Conservation (phyloP, 495 filamentous ascomycete genomes). For the Daldinia loculata region DNA sequence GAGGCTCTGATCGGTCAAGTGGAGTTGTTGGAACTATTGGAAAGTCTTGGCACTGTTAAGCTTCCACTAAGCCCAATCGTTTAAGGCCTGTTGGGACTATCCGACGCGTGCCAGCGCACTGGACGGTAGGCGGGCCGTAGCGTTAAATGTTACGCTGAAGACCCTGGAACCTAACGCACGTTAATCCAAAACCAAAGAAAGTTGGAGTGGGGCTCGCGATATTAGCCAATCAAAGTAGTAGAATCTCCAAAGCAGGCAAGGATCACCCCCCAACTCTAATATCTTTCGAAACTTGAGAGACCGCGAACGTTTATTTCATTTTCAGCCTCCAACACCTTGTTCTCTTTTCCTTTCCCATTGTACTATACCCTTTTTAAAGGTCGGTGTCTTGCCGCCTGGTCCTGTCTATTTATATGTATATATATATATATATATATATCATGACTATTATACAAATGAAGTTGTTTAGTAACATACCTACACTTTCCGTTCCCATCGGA, state of each 20-base stretch:
- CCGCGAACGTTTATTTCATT: slow-evolving; percentile 18
- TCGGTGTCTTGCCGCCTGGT: background rate
- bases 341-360: background rate
- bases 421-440: background rate
- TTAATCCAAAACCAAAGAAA: slow-evolving; percentile 6
- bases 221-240: background rate
- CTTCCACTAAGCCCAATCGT: slow-evolving; percentile 1
- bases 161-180: background rate
- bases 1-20: background rate
- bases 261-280: slow-evolving; percentile 19
- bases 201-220: background rate
- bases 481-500: background rate
- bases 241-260: background rate
- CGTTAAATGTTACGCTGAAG: slow-evolving; percentile 1
- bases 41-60: background rate
- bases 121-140: slow-evolving; percentile 15
- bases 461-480: background rate
- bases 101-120: slow-evolving; percentile 1
- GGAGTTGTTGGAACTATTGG: background rate
- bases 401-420: background rate
- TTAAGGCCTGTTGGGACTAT: background rate
- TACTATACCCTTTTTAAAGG: background rate
- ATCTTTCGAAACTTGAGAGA: slow-evolving; percentile 13
- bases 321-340: slow-evolving; percentile 15
- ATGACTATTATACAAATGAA: background rate